Conservation (phyloP, 2,329 filamentous ascomycete species). For the Aureobasidium melanogenum region DNA sequence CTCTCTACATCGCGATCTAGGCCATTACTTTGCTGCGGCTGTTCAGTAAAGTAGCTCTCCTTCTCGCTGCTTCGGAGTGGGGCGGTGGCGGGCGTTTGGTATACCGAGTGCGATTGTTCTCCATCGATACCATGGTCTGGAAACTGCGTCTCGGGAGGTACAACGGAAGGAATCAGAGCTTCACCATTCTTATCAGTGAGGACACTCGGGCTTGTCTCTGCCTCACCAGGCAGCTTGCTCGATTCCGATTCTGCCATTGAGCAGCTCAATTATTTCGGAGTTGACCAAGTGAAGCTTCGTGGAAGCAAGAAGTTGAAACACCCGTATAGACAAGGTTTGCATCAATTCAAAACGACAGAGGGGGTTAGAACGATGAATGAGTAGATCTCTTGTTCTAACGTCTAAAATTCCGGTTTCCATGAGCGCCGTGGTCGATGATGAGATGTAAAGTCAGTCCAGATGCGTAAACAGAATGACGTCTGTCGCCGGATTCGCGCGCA, state of each 20-base stretch:
- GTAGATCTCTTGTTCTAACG: not conserved
- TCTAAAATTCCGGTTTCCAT: not conserved
- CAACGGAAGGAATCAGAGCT: not conserved
- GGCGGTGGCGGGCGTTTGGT: not conserved
- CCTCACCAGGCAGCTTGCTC: not conserved
- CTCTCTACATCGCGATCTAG: not conserved
- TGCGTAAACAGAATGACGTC: not conserved
- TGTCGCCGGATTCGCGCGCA: not conserved
- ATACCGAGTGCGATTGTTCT: not conserved
- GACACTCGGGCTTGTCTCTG: not conserved
- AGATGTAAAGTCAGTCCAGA: not conserved
- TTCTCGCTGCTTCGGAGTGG: not conserved
- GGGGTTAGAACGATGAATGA: not conserved
- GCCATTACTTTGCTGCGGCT: not conserved
- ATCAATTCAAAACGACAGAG: not conserved
- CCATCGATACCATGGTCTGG: not conserved
- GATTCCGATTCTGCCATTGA: not conserved
- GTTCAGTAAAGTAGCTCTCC: not conserved
- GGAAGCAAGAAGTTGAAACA: not conserved
- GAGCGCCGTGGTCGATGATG: not conserved
- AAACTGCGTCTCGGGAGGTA: slow-evolving; percentile 10
- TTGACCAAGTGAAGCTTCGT: not conserved
- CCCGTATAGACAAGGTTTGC: not conserved
- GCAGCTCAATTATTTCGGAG: not conserved
- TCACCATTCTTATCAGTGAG: not conserved